Evolutionary conservation across 2,329 filamentous ascomycete species (phyloP).

Genomic region (Aureobasidium sp.): DNA sequence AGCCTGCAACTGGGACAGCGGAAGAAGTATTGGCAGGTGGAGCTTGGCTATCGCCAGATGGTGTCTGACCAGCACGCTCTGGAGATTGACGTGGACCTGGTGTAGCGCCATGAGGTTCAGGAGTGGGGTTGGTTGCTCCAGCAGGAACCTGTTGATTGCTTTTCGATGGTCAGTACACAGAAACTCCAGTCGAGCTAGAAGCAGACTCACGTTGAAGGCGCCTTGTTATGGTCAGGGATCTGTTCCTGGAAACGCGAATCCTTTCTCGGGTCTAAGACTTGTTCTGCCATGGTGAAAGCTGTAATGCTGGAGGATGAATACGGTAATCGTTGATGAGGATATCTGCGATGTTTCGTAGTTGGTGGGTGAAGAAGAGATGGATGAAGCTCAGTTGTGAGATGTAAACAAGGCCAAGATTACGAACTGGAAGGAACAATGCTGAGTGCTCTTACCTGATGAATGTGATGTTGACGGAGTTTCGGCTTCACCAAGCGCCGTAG

Average conservation of each 20-base stretch:
- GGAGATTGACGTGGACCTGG: too few species aligned
- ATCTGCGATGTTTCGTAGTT: not conserved
- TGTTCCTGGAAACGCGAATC: not conserved
- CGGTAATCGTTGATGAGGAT: not conserved
- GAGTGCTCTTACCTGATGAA: not conserved
- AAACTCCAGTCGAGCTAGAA: too few species aligned
- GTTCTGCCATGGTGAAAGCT: not conserved
- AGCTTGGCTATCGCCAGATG: not conserved
- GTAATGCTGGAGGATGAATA: not conserved
- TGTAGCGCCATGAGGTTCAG: too few species aligned
- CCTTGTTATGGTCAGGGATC: too few species aligned
- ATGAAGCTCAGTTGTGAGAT: not conserved
- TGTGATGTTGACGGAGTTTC: not conserved
- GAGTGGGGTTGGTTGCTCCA: too few species aligned
- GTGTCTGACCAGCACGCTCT: not conserved
- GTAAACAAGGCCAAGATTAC: not conserved
- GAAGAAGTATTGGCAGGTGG: not conserved
- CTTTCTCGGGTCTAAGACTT: not conserved
- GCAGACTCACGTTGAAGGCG: too few species aligned
- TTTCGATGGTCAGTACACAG: too few species aligned
- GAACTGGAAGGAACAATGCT: not conserved
- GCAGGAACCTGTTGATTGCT: too few species aligned
- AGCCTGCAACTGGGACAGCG: too few species aligned
- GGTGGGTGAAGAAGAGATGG: not conserved
- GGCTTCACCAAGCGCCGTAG: not conserved